Conservation (phyloP, 768 basidiomycete species). For the Amanita rubescens region DNA sequence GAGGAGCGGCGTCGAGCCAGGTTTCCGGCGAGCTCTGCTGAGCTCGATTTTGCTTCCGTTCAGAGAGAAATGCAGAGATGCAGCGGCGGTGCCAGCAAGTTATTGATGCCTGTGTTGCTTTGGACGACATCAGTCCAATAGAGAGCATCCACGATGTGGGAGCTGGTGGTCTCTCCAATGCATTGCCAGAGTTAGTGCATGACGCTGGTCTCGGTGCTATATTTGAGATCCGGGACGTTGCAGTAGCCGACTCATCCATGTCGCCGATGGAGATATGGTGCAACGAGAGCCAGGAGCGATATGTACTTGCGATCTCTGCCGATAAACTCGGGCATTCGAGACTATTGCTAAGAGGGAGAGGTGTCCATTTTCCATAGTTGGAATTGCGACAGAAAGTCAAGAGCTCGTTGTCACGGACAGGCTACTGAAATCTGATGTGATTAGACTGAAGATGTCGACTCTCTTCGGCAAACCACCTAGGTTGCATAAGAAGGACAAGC, state of each 20-base stretch:
- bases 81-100: conserved; percentile 96
- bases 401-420: conserved; percentile 87
- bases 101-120: conserved; percentile 80
- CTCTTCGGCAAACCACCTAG: conserved; percentile 95
- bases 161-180: conserved; percentile 94
- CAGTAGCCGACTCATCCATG: conserved; percentile 89
- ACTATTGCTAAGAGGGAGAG: conserved; percentile 79
- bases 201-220: conserved; percentile 87
- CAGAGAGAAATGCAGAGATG: conserved; percentile 99
- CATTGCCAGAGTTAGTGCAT: conserved; percentile 93
- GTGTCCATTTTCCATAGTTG: conserved; percentile 91
- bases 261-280: conserved; percentile 99
- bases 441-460: conserved; percentile 88
- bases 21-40: conserved; percentile 85
- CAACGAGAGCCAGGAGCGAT: conserved; percentile 97
- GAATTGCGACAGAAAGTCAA: conserved; percentile 74
- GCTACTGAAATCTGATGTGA: conserved; percentile 69
- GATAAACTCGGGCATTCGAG: conserved; percentile 59
- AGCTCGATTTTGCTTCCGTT: conserved; percentile 95
- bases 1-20: conserved; percentile 94
- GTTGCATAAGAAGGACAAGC: conserved; percentile 70
- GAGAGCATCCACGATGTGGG: conserved; percentile 98
- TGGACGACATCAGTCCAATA: conserved; percentile 61
- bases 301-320: conserved; percentile 83
- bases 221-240: conserved; percentile 91